Conservation (phyloP, 202 grass and related monocot species). For the Panicum hallii region DNA sequence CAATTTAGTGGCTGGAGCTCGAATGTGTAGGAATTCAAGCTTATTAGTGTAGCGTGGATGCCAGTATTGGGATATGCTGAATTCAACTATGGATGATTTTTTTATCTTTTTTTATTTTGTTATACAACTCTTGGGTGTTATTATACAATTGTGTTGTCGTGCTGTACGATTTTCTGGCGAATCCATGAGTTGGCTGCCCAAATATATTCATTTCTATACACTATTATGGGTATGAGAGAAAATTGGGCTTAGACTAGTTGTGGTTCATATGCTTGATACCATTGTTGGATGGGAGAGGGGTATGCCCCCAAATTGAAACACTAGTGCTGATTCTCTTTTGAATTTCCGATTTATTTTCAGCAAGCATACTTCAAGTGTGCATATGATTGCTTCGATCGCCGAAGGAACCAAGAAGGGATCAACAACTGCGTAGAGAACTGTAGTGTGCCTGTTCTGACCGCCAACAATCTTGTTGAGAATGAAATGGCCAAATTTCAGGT, state of each 20-base stretch:
- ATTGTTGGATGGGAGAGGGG: neutral
- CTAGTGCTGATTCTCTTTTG: neutral
- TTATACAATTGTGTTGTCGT: neutral
- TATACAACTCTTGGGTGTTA: neutral
- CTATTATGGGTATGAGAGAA: neutral
- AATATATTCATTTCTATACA: neutral
- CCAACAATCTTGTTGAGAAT: slow-evolving; percentile 78
- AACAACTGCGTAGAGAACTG: slow-evolving; percentile 88
- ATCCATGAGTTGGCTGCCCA: neutral
- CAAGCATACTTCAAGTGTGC: slow-evolving; percentile 98
- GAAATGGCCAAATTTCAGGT: slow-evolving; percentile 99
- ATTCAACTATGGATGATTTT: neutral
- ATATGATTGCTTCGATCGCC: slow-evolving; percentile 88
- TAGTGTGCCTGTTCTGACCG: slow-evolving; percentile 73
- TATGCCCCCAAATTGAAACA: neutral
- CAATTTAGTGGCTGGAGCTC: neutral
- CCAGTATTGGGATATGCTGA: neutral
- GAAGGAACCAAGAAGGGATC: slow-evolving; percentile 74
- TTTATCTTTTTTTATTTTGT: neutral
- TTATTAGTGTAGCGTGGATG: neutral
- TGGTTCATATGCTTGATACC: neutral
- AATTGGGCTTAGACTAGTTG: neutral
- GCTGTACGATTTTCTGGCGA: neutral
- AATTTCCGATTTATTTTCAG: slow-evolving; percentile 52
- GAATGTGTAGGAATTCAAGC: neutral